Conservation (phyloP, 768 basidiomycete genomes). For the Xerocomus spinulosus region DNA sequence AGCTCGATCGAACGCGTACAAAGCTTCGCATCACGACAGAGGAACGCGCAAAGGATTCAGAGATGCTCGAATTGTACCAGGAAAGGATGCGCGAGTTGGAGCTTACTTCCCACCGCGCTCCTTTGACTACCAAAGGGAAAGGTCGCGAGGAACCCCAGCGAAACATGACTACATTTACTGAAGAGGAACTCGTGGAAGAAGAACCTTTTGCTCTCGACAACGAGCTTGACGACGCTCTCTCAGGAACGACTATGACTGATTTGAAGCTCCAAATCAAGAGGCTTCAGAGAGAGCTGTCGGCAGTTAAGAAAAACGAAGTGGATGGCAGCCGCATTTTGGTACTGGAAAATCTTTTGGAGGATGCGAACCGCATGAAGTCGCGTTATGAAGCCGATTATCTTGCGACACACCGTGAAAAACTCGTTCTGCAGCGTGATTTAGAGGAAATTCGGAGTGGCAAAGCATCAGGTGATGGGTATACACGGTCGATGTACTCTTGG, state of each 20-base stretch:
- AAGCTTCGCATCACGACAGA: slow-evolving; percentile 63
- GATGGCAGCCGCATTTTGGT: slow-evolving; percentile 76
- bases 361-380: slow-evolving; percentile 85
- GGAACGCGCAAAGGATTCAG: slow-evolving; percentile 74
- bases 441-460: slow-evolving; percentile 91
- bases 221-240: slow-evolving; percentile 83
- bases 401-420: slow-evolving; percentile 74
- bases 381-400: slow-evolving; percentile 89
- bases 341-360: slow-evolving; percentile 87
- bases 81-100: slow-evolving; percentile 89
- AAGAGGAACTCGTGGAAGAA: slow-evolving; percentile 45
- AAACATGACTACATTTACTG: slow-evolving; percentile 34
- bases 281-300: slow-evolving; percentile 75
- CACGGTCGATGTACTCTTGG: background rate
- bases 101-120: slow-evolving; percentile 51
- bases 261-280: slow-evolving; percentile 83
- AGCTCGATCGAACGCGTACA: slow-evolving; percentile 70
- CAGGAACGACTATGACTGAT: slow-evolving; percentile 86
- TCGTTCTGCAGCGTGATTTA: slow-evolving; percentile 72
- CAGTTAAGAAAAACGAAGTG: slow-evolving; percentile 66
- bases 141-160: slow-evolving; percentile 13
- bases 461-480: slow-evolving; percentile 75
- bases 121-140: slow-evolving; percentile 27
- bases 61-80: slow-evolving; percentile 84
- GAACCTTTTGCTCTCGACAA: slow-evolving; percentile 65